A percentile compares a stretch with the other conserved stretches of the same genome.
Evolutionary conservation across 2,329 filamentous ascomycete species (phyloP).

Genomic region (Colletotrichum musae): DNA sequence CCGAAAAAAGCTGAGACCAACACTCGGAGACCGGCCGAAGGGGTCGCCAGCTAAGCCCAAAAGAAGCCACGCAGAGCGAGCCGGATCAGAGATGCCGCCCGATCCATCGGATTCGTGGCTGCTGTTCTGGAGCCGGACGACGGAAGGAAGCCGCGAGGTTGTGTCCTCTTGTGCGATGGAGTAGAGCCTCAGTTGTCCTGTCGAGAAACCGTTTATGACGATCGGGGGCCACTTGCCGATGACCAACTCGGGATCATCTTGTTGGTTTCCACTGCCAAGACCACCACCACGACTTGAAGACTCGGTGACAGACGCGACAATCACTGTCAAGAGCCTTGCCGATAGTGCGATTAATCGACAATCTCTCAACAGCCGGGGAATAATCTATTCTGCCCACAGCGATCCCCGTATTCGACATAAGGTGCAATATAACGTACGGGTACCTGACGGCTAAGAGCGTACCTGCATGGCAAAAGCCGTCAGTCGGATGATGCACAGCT

Average conservation of each 20-base stretch:
- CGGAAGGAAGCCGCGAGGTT: too few species aligned
- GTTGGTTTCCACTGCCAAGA: constrained; percentile 19
- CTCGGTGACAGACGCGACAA: too few species aligned
- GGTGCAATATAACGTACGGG: constrained; percentile 10
- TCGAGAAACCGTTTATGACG: neutral
- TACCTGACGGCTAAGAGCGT: constrained; percentile 27
- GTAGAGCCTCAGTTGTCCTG: constrained; percentile 7
- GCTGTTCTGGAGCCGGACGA: neutral
- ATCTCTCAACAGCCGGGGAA: constrained; percentile 15
- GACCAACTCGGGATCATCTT: constrained; percentile 2
- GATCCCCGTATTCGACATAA: constrained; percentile 27
- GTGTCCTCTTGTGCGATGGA: too few species aligned
- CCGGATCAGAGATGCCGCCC: neutral
- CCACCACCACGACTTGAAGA: neutral
- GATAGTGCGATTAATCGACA: constrained; percentile 14
- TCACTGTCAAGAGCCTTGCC: constrained; percentile 17
- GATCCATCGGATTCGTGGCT: neutral
- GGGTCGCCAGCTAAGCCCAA: constrained; percentile 17
- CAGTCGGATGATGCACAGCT: constrained; percentile 20
- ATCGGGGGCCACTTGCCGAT: constrained; percentile 22
- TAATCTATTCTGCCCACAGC: constrained; percentile 22
- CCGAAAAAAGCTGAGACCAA: constrained; percentile 10
- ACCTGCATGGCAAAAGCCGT: constrained; percentile 4
- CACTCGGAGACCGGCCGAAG: constrained; percentile 30
- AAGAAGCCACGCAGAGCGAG: constrained; percentile 15